Conservation (phyloP, 768 basidiomycete species). For the Russula emetica region DNA sequence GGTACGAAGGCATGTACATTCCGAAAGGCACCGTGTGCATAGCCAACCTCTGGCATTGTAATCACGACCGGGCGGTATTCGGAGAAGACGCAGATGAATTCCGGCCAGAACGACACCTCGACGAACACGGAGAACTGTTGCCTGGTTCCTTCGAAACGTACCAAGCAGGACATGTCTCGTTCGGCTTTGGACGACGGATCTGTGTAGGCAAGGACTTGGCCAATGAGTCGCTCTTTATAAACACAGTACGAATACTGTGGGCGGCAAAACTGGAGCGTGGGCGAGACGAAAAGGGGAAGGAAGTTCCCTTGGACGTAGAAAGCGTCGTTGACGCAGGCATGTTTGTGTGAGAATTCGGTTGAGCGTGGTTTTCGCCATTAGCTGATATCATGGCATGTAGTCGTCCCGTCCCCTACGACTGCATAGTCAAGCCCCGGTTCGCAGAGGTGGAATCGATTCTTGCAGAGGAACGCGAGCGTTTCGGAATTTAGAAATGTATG, state of each 20-base stretch:
- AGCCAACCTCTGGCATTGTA: too few species aligned
- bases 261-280: constrained; percentile 22
- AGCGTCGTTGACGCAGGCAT: constrained; percentile 7
- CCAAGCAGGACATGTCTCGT: constrained; percentile 23
- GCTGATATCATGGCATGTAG: constrained; percentile 5
- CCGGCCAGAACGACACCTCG: constrained; percentile 28
- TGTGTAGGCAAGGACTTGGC: constrained; percentile 30
- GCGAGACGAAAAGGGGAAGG: constrained; percentile 20
- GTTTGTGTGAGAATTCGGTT: constrained; percentile 4
- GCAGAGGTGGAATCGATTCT: constrained; percentile 10
- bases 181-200: constrained; percentile 26
- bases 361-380: not conserved
- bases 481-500: not conserved
- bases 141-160: constrained; percentile 13
- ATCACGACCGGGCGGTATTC: too few species aligned
- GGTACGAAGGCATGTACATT: constrained; percentile 33
- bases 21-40: constrained; percentile 37
- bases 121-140: constrained; percentile 1
- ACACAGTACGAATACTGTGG: constrained; percentile 26
- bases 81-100: too few species aligned
- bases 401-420: constrained; percentile 22
- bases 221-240: constrained; percentile 26
- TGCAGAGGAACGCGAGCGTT: constrained; percentile 2
- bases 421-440: constrained; percentile 27
- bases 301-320: constrained; percentile 9